phyloP scores from a whole-genome alignment of 148 eudicot species.

The Amaranthus cruentus region DNA sequence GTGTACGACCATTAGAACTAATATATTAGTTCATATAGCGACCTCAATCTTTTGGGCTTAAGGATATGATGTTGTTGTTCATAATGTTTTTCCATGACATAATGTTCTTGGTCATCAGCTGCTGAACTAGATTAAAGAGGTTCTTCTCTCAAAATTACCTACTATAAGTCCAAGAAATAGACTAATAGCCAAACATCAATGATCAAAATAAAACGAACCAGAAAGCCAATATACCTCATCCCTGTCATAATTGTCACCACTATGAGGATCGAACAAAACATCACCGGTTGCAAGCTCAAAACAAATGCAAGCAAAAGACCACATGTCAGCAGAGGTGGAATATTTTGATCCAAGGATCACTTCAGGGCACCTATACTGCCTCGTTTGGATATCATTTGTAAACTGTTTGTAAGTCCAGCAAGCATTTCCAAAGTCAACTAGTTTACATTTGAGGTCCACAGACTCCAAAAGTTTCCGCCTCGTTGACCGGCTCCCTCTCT shows the following conservation, averaged over 20 bases:
- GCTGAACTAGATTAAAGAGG: neutral
- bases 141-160: neutral
- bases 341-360: constrained; percentile 89
- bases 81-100: neutral
- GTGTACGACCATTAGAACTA: too few species aligned
- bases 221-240: constrained; percentile 67
- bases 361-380: constrained; percentile 96
- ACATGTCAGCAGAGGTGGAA: constrained; percentile 85
- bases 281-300: constrained; percentile 97
- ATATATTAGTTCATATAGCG: too few species aligned
- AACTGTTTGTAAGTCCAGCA: constrained; percentile 98
- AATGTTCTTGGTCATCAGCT: neutral
- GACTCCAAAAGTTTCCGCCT: constrained; percentile 58
- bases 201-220: neutral
- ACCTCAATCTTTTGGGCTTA: too few species aligned
- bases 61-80: too few species aligned
- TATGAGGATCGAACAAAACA: constrained; percentile 95
- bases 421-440: constrained; percentile 98
- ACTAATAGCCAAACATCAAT: constrained; percentile 9
- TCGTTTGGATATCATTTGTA: constrained; percentile 89
- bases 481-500: constrained; percentile 59
- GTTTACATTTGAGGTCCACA: constrained; percentile 73
- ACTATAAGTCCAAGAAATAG: neutral
- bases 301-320: constrained; percentile 99
- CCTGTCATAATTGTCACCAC: constrained; percentile 80